Base-by-base conservation (phyloP, 75 land plant species). In the Ceratopteris richardii region DNA sequence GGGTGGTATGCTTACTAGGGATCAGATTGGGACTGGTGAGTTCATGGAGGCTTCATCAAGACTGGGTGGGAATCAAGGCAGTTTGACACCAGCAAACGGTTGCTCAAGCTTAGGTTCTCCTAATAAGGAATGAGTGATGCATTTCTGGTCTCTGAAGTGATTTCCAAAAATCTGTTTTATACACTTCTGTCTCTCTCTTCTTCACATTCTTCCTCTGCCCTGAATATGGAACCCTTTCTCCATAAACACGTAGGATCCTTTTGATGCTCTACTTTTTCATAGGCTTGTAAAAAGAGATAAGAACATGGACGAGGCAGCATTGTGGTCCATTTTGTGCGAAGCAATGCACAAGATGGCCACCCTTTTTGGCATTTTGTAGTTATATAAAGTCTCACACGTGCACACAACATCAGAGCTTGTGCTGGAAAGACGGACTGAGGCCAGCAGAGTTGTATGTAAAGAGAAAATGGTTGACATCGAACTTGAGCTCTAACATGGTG, bases 401-500 rank as follows among this genome's bases (percentile, higher is more conserved):
- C 14, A 14, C 9, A 14, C 42, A 9, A 14, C 42, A 14, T 9
- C 14, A 9, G 42, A 9, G 9, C 42, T 9, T 2, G 21, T 46
- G 48, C 48, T 46, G 48, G 48, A 7, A 3, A 20, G 17, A 46
- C 17, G 21, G 48, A 40, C n/a, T 9, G 37, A 46, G 48, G 17
- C 21, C 48, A 46, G 48, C 48, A 7, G 42, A n/a, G 37, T 33
- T 46, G 48, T 20, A 17, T 46, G 48, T 46, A 46, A 46, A 46
- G 21, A 46, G 48, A 46, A 5, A 46, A n/a, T 5, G 21, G 4
- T 46, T 46, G 14, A 46, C 48, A 2, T 46, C 21, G 48, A 17
- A 20, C 48, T 46, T 17, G 37, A 9, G 37, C 37, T 33, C n/a
- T 33, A 33, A 14, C 21, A n/a, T 17, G 42, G 48, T 46, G 48